Percentiles rank a stretch among this genome's conserved stretches.
Conservation (phyloP, 73 alveolate species). For the Breviolum minutum region DNA sequence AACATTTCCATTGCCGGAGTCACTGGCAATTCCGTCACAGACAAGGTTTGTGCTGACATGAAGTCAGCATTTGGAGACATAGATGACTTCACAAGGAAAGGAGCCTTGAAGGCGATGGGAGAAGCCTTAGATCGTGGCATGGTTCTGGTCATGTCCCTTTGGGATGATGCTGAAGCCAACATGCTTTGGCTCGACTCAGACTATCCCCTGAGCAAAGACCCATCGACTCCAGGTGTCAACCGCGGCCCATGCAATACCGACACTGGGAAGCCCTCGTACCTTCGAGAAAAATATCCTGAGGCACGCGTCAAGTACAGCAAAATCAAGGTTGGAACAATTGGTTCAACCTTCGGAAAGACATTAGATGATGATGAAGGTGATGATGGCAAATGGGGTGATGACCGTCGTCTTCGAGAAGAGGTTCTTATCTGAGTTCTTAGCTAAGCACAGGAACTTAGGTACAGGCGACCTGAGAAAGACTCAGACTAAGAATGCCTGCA, state of each 20-base stretch:
- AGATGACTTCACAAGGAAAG: slow-evolving; percentile 92
- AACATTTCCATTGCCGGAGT: slow-evolving; percentile 88
- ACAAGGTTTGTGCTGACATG: slow-evolving; percentile 69
- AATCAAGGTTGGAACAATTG: slow-evolving; percentile 77
- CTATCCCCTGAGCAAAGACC: slow-evolving; percentile 56
- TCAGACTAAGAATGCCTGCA: slow-evolving; percentile 1
- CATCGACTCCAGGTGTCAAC: slow-evolving; percentile 91
- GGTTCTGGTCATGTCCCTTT: slow-evolving; percentile 96
- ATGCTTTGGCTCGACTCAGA: slow-evolving; percentile 96
- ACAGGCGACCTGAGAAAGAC: slow-evolving; percentile 13
- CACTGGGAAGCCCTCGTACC: slow-evolving; percentile 91
- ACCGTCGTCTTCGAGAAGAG: slow-evolving; percentile 35
- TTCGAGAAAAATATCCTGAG: slow-evolving; percentile 55
- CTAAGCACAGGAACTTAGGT: not conserved
- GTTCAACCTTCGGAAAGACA: not conserved
- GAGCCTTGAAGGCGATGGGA: slow-evolving; percentile 96
- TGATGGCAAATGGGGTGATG: slow-evolving; percentile 33
- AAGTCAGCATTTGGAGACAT: slow-evolving; percentile 83
- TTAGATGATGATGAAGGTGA: not conserved
- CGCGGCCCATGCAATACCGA: slow-evolving; percentile 95
- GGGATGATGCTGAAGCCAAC: slow-evolving; percentile 96
- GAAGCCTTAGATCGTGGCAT: slow-evolving; percentile 96
- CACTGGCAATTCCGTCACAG: slow-evolving; percentile 79
- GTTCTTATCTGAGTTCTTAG: slow-evolving; percentile 6
- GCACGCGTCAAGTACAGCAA: slow-evolving; percentile 93